Conservation (phyloP, 2,329 filamentous ascomycete species). For the Epichloe typhina region DNA sequence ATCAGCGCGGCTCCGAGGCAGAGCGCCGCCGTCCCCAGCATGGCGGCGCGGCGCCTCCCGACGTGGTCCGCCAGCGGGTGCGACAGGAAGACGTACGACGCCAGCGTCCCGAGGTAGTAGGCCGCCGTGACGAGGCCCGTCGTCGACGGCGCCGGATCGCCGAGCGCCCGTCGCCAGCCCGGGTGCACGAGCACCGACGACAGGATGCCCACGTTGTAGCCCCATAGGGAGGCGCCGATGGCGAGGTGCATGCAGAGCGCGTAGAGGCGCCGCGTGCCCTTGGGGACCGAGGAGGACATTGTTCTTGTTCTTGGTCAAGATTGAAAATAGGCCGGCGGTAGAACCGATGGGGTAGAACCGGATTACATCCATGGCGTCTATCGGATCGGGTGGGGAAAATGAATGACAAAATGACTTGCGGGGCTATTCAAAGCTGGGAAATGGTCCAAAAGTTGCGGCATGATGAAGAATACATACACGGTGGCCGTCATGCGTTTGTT, state of each 20-base stretch:
- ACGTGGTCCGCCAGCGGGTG: constrained; percentile 36
- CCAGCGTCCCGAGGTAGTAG: constrained; percentile 44
- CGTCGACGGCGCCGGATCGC: constrained; percentile 28
- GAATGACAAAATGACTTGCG: too few relatives aligned
- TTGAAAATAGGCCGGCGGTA: too few relatives aligned
- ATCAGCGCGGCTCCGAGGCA: constrained; percentile 36
- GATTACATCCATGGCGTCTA: too few relatives aligned
- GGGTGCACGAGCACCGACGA: constrained; percentile 42
- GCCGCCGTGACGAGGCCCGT: constrained; percentile 41
- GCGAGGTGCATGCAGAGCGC: constrained; percentile 38
- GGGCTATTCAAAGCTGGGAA: too few relatives aligned
- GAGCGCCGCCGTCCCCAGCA: constrained; percentile 31
- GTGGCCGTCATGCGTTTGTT: too few relatives aligned
- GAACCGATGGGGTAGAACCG: too few relatives aligned
- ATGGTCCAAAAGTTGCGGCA: too few relatives aligned
- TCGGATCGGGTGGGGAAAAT: too few relatives aligned
- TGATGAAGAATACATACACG: too few relatives aligned
- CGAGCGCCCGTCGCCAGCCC: constrained; percentile 35
- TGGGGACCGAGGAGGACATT: neutral
- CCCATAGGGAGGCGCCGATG: constrained; percentile 43
- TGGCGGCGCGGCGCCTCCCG: constrained; percentile 37
- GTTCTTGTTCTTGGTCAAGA: too few relatives aligned
- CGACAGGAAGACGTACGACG: constrained; percentile 40
- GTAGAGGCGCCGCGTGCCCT: constrained; percentile 25
- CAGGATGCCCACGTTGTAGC: constrained; percentile 45